These are phyloP conservation scores for Cynanchum wilfordii DNA, from an alignment of 257 asterid species.

Conservation along the genomic window DNA sequence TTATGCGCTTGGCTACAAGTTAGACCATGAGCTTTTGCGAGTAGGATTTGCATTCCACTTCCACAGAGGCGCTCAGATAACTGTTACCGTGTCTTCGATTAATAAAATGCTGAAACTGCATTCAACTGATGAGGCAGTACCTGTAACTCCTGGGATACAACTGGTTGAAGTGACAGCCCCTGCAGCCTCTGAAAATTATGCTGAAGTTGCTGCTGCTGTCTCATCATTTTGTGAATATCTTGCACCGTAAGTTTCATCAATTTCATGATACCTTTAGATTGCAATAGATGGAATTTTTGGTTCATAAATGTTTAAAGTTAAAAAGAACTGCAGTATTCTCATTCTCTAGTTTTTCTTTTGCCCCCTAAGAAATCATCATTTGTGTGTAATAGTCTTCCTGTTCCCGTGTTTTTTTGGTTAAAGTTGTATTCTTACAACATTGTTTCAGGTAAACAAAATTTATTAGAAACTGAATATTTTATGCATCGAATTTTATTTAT, in stretches of 20 bases:
- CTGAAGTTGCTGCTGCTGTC: slow-evolving; percentile 69
- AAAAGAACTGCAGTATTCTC: too few relatives aligned
- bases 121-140: slow-evolving; percentile 82
- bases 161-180: slow-evolving; percentile 94
- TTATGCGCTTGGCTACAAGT: slow-evolving; percentile 76
- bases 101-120: slow-evolving; percentile 91
- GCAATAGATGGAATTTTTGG: neutral
- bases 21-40: slow-evolving; percentile 84
- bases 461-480: neutral
- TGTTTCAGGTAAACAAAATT: neutral
- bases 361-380: neutral
- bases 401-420: neutral
- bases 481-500: neutral
- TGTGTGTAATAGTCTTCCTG: neutral
- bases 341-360: neutral
- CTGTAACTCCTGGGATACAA: slow-evolving; percentile 92
- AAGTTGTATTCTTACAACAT: neutral
- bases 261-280: neutral
- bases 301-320: too few relatives aligned
- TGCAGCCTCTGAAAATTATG: slow-evolving; percentile 79
- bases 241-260: slow-evolving; percentile 76
- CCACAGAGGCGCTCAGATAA: slow-evolving; percentile 81
- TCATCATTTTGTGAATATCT: slow-evolving; percentile 89
- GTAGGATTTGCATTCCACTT: slow-evolving; percentile 83
- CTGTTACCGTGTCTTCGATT: slow-evolving; percentile 75